These are phyloP conservation scores for Fragilariopsis cylindrus DNA, from an alignment of 108 stramenopile genomes.

Conservation along the genomic window DNA sequence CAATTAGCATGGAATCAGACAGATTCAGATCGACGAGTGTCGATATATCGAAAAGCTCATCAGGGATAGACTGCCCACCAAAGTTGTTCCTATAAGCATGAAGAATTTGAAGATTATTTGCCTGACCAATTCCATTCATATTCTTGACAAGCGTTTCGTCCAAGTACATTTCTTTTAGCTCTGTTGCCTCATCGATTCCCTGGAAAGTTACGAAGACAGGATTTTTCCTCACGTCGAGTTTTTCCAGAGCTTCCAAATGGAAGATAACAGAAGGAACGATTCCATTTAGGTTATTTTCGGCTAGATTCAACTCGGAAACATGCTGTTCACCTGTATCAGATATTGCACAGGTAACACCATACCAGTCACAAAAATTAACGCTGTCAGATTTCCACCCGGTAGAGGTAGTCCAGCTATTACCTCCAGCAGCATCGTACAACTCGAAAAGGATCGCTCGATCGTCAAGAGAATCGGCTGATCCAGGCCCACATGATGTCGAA, in stretches of 20 bases:
- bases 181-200: constrained; percentile 53
- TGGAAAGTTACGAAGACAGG: constrained; percentile 57
- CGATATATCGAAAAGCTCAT: constrained; percentile 53
- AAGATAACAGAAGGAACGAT: constrained; percentile 62
- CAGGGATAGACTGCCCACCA: constrained; percentile 49
- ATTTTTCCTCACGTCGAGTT: constrained; percentile 68
- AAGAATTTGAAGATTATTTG: constrained; percentile 42
- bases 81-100: constrained; percentile 61
- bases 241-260: constrained; percentile 54
- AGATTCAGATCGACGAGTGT: constrained; percentile 49
- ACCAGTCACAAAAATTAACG: constrained; percentile 62
- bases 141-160: constrained; percentile 49
- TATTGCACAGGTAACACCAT: constrained; percentile 65
- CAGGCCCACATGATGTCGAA: constrained; percentile 41
- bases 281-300: constrained; percentile 54
- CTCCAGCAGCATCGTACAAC: constrained; percentile 60
- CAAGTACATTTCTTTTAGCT: constrained; percentile 59
- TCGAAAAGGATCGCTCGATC: constrained; percentile 43
- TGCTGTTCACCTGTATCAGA: constrained; percentile 5
- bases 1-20: constrained; percentile 54
- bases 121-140: constrained; percentile 61
- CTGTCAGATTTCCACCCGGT: constrained; percentile 56
- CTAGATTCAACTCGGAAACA: constrained; percentile 55
- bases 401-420: constrained; percentile 55
- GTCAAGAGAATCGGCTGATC: constrained; percentile 30